Conservation (phyloP, 768 basidiomycete genomes). For the Tulasnella calospora region DNA sequence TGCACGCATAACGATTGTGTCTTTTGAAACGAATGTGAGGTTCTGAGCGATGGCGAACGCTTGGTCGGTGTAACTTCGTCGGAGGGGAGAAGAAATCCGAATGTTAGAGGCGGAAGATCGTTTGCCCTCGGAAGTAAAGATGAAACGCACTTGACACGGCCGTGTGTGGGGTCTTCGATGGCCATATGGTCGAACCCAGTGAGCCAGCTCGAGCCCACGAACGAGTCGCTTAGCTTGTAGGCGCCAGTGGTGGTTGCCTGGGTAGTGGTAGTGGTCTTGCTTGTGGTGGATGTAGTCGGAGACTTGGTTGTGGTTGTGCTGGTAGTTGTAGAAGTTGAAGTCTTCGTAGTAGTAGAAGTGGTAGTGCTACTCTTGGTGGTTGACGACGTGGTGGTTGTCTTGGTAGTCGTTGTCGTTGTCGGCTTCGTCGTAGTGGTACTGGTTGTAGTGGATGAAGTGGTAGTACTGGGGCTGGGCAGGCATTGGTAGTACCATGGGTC, state of each 20-base stretch:
- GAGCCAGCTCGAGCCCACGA: constrained; percentile 28
- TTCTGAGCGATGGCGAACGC: constrained; percentile 18
- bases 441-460: not conserved
- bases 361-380: not conserved
- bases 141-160: constrained; percentile 29
- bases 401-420: not conserved
- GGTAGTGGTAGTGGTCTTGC: not conserved
- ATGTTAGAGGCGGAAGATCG: not conserved
- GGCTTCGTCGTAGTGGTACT: not conserved
- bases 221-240: constrained; percentile 28
- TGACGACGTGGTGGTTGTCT: not conserved
- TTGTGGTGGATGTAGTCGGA: not conserved
- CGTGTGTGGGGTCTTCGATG: constrained; percentile 30
- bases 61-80: constrained; percentile 22
- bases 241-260: not conserved
- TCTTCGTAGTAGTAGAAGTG: not conserved
- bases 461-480: not conserved
- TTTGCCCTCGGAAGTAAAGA: not conserved
- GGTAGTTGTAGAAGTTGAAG: not conserved
- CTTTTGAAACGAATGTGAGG: constrained; percentile 24
- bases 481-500: not conserved
- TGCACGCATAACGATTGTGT: constrained; percentile 26
- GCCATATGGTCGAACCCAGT: constrained; percentile 28
- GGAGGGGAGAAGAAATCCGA: not conserved
- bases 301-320: not conserved